Evolutionary conservation across 2,329 filamentous ascomycete genomes (phyloP).

Genomic region (Colletotrichum filicis): DNA sequence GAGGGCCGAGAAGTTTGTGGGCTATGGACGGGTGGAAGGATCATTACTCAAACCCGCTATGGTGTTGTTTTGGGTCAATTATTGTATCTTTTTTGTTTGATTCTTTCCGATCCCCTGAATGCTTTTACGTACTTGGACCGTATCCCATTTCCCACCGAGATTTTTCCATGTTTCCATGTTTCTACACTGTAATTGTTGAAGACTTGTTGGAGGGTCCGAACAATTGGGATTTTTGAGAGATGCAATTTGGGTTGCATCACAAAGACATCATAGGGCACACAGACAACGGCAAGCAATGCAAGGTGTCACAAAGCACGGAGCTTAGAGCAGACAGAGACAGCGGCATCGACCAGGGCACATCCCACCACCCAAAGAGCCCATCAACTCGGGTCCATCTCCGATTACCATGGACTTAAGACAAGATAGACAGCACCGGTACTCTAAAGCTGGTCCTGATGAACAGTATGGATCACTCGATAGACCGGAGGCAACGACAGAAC

Average conservation of each 20-base stretch:
- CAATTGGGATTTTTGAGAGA: not conserved
- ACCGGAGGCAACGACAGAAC: not conserved
- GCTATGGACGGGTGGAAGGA: not conserved
- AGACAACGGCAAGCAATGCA: slow-evolving; percentile 3
- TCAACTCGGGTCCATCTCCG: not conserved
- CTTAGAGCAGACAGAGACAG: not conserved
- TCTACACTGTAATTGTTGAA: not conserved
- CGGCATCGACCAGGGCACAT: not conserved
- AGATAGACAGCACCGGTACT: not conserved
- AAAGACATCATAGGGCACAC: slow-evolving; percentile 30
- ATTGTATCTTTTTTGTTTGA: not conserved
- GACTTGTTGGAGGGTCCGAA: not conserved
- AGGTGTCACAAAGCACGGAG: not conserved
- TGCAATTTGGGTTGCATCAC: slow-evolving; percentile 23
- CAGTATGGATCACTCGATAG: not conserved
- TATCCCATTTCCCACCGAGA: too few species aligned
- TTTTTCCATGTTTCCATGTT: too few species aligned
- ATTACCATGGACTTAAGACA: not conserved
- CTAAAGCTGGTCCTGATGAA: not conserved
- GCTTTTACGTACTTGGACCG: too few species aligned
- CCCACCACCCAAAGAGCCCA: not conserved
- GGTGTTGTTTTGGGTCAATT: not conserved
- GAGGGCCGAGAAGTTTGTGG: not conserved
- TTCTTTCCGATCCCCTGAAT: not conserved
- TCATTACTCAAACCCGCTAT: too few species aligned